Evolutionary conservation across 1,284 basidiomycete genomes (phyloP), one percentile per base, ranked within the genome.

Genomic region (Rhodotorula sp.): DNA sequence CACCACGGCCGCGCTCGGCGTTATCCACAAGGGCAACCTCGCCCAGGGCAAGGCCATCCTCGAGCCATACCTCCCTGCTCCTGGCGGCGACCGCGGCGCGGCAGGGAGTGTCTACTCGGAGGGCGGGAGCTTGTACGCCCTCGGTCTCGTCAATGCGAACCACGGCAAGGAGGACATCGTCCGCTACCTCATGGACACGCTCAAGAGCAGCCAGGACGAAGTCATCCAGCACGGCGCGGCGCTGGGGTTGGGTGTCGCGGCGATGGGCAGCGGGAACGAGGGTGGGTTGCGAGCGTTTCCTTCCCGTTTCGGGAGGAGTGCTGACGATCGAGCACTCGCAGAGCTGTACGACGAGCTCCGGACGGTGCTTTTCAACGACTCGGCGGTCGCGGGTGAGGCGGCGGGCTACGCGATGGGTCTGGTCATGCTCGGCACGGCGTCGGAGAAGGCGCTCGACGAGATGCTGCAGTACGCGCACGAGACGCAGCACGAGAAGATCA

Each of bases 401-500:
- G 88, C 93, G 44, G 95, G 95, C 29, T 96, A 92, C 82, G 91
- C 92, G 3, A 97, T 98, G 93, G 95, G 95, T 64, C 85, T 98
- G 65, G 87, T 97, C 80, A 97, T 97, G 94, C 86, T 98, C 25
- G 95, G 93, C 36, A 94, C 92, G 10, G 94, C 88, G 27, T 89
- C 88, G 66, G 84, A 85, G 57, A 89, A 88, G 54, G 88, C 89
- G 61, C 88, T 93, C 34, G 89, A 91, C 36, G 95, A 98, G 83
- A 97, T 97, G 94, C 84, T 97, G 67, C 87, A 89, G 58, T 98
- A 97, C 80, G 93, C 95, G 34, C 87, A 90, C 72, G 95, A 98
- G 81, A 97, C 95, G 1, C 92, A 95, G 79, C 95, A 97, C 81
- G 95, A 98, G 85, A 98, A 97, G 84, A 97, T 97, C 79, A 97